Conservation (phyloP, 2,329 filamentous ascomycete genomes). For the Cytospora chrysosperma region DNA sequence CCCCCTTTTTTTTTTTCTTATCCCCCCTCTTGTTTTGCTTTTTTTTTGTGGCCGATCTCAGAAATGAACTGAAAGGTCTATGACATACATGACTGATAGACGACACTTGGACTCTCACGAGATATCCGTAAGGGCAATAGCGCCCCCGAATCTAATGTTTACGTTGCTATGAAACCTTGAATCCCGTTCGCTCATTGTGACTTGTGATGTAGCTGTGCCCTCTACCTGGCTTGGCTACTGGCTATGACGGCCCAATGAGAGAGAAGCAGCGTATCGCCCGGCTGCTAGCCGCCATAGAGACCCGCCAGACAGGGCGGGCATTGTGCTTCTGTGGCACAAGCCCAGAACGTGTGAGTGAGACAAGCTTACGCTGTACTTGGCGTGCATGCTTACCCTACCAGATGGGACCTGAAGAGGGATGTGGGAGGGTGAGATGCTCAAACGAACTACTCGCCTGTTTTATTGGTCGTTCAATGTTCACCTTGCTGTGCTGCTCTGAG, state of each 20-base stretch:
- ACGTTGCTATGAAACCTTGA: background rate
- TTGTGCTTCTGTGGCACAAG: background rate
- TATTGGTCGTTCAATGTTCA: background rate
- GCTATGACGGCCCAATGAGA: background rate
- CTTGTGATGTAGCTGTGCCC: background rate
- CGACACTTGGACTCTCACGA: background rate
- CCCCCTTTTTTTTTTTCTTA: too few relatives aligned
- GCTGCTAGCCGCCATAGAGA: background rate
- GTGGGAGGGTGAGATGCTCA: background rate
- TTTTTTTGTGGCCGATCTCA: background rate
- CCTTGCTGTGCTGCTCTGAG: background rate
- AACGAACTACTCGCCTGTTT: background rate
- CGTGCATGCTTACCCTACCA: background rate
- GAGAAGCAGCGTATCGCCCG: background rate
- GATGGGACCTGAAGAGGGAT: background rate
- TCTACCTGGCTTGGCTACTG: background rate
- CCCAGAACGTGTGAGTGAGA: background rate
- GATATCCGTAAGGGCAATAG: background rate
- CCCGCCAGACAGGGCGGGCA: background rate
- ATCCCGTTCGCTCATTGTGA: background rate
- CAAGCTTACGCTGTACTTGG: background rate
- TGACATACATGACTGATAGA: slow-evolving; percentile 1
- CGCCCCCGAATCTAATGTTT: background rate
- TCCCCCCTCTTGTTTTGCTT: too few relatives aligned
- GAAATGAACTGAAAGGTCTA: slow-evolving; percentile 4